A percentile compares a stretch with the other conserved stretches of the same genome.
These are phyloP conservation scores for Penstemon eatonii DNA, from an alignment of 257 asterid genomes.

Conservation along the genomic window DNA sequence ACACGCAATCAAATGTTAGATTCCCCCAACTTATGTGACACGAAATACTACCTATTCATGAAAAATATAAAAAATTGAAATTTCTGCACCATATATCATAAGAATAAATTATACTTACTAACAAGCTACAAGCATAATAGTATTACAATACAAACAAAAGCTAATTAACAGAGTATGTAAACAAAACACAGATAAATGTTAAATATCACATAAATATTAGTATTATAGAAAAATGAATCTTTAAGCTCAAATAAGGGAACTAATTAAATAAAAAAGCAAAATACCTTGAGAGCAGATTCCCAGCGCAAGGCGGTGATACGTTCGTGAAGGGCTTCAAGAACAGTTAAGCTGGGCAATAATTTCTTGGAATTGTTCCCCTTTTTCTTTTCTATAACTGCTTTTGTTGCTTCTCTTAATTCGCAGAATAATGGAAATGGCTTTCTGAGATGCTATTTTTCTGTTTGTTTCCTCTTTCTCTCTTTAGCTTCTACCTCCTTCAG, in stretches of 20 bases:
- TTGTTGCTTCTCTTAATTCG: constrained; percentile 90
- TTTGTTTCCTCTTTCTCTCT: constrained; percentile 70
- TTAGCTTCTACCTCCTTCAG: constrained; percentile 49
- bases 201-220: not conserved
- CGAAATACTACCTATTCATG: not conserved
- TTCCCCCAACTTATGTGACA: too few relatives aligned
- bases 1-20: too few relatives aligned
- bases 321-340: constrained; percentile 92
- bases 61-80: too few relatives aligned
- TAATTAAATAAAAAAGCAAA: constrained; percentile 12
- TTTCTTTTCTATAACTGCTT: constrained; percentile 81
- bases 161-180: not conserved
- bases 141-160: not conserved
- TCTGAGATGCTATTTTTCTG: constrained; percentile 80
- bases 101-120: too few relatives aligned
- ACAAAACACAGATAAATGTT: not conserved
- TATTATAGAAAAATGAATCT: not conserved
- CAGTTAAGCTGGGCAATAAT: constrained; percentile 66
- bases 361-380: constrained; percentile 60
- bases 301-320: constrained; percentile 91
- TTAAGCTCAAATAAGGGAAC: constrained; percentile 1
- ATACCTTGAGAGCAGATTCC: constrained; percentile 94
- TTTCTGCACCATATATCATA: not conserved
- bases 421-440: constrained; percentile 76
- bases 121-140: not conserved